These are phyloP conservation scores for Cinchona pubescens DNA, from an alignment of 257 asterid genomes.

Conservation along the genomic window DNA sequence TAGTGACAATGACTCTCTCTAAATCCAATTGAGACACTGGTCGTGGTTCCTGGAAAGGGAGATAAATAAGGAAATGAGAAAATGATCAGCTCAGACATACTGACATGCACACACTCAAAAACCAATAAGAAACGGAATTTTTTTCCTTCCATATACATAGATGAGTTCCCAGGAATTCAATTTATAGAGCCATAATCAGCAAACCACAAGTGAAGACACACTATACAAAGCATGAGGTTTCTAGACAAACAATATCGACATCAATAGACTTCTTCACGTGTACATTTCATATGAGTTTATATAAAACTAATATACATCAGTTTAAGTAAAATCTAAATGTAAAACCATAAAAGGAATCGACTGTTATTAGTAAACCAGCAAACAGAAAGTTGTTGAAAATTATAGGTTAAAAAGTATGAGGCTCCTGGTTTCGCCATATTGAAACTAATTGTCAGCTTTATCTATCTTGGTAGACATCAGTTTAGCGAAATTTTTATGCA, in stretches of 20 bases:
- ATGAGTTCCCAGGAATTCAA: too few species aligned
- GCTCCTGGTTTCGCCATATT: background rate
- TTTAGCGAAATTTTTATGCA: background rate
- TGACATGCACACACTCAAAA: background rate
- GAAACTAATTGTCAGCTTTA: too few species aligned
- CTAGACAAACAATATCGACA: too few species aligned
- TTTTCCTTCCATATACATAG: background rate
- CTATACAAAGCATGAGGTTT: too few species aligned
- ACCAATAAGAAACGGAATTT: background rate
- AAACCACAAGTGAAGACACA: too few species aligned
- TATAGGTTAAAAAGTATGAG: background rate
- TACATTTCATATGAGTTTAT: background rate
- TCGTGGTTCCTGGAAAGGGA: constrained; percentile 54
- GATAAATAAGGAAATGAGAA: background rate
- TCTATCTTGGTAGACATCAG: too few species aligned
- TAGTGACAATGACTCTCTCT: constrained; percentile 53
- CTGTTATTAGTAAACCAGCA: background rate
- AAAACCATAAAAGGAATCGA: background rate
- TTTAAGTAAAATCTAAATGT: background rate
- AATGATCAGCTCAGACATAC: background rate
- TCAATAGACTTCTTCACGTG: background rate
- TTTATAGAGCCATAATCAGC: too few species aligned
- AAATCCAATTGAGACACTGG: constrained; percentile 60
- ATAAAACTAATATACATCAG: background rate
- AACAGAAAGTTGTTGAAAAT: background rate